Evolutionary conservation across 139 green algal genomes (phyloP), one percentile per base, ranked within the genome.

Genomic region (Coelastrella sp.): DNA sequence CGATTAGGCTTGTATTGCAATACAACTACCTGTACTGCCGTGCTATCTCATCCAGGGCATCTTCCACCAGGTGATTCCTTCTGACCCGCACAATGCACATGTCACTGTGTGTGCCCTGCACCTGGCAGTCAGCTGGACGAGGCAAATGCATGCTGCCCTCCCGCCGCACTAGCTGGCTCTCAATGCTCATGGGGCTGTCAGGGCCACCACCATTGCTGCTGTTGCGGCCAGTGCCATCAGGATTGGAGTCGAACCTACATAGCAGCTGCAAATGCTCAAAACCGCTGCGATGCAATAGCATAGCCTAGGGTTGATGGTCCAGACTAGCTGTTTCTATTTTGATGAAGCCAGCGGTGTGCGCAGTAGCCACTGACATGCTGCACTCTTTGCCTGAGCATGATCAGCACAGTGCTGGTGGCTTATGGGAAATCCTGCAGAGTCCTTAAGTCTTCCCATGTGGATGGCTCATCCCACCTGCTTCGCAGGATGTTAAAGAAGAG

Each of bases 11-110:
- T 10, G 57, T 78, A 17, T 4, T 76, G 68, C 7, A 76, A 17
- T 24, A 59, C 22, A 10, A 58, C 0, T 57, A 89, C 85, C 87
- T 82, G 88, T 91, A 91, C 93, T 98, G 96, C 65, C 97, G 92
- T 6, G 94, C 94, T 59, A 99, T 96, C 93, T 99, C 97, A 81
- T 97, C 92, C 68, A 99, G 90, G 0, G 97, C 96, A 87, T 99
- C 97, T 90, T 98, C 95, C 81, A 98, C 85, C 65, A 99, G 93
- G 92, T 98, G 96, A 65, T 95, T 96, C 65, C 97, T 93, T 15
- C 97, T 93, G 78, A 99, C 94, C 27, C 97, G 91, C 57, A 99
- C 57, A 85, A 99, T 98, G 94, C 97, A 99, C 95, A 98, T 96
- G 94, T 99, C 97, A 58, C 93, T 95, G 92, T 99, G 96, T 7